Evolutionary conservation across 768 basidiomycete species (phyloP).

Genomic region (Mycena rebaudengoi): DNA sequence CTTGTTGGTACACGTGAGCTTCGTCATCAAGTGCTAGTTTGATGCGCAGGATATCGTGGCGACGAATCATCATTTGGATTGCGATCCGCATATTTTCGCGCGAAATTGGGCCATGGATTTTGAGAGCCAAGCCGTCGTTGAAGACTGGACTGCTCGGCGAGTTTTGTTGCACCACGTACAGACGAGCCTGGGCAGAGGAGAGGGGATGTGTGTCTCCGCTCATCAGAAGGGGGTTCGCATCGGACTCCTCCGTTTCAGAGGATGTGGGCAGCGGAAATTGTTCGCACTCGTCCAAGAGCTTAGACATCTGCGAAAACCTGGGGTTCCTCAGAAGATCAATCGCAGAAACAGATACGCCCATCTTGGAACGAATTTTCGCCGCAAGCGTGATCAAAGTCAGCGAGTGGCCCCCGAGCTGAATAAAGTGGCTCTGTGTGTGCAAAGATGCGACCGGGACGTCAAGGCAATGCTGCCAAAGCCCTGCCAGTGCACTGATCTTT

Average conservation of each 20-base stretch:
- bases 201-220: background rate
- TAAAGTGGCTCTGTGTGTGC: too few relatives aligned
- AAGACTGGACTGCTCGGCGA: background rate
- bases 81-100: background rate
- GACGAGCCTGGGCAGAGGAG: conserved; percentile 6
- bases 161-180: conserved; percentile 4
- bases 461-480: too few relatives aligned
- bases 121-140: conserved; percentile 8
- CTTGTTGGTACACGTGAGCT: background rate
- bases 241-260: background rate
- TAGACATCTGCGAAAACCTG: too few relatives aligned
- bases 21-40: background rate
- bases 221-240: background rate
- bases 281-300: too few relatives aligned
- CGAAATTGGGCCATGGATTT: background rate
- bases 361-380: too few relatives aligned
- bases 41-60: background rate
- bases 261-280: too few relatives aligned
- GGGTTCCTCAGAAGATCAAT: too few relatives aligned
- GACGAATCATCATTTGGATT: background rate
- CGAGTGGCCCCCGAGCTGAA: too few relatives aligned
- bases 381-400: too few relatives aligned
- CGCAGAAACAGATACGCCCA: too few relatives aligned
- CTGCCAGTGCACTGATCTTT: too few relatives aligned
- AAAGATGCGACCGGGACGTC: too few relatives aligned